phyloP scores from a whole-genome alignment of 2,329 filamentous ascomycete species.

The Peltaster fructicola region DNA sequence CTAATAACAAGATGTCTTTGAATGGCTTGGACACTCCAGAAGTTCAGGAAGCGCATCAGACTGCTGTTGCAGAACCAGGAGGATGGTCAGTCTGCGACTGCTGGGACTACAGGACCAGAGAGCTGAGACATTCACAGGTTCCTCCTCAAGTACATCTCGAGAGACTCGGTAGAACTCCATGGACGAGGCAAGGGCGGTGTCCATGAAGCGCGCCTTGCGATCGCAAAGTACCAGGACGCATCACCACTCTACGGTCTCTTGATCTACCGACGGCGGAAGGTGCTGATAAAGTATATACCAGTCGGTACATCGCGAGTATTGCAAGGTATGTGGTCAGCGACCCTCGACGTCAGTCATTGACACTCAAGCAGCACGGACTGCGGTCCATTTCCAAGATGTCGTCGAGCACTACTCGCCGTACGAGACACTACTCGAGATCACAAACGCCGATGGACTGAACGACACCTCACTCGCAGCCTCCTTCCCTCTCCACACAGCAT shows the following conservation, averaged over 20 bases:
- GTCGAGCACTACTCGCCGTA: slow-evolving; percentile 60
- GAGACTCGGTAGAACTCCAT: slow-evolving; percentile 73
- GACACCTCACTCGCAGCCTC: slow-evolving; percentile 77
- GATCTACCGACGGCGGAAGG: slow-evolving; percentile 73
- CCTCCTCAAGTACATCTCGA: slow-evolving; percentile 72
- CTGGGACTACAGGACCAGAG: background rate
- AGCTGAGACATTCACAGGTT: slow-evolving; percentile 46
- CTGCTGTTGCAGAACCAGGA: slow-evolving; percentile 63
- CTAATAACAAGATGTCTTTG: slow-evolving; percentile 84
- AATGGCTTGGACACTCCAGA: slow-evolving; percentile 76
- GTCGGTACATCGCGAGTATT: slow-evolving; percentile 79
- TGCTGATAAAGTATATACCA: slow-evolving; percentile 82
- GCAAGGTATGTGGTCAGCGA: slow-evolving; percentile 48
- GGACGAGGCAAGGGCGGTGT: slow-evolving; percentile 65
- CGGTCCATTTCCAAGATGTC: slow-evolving; percentile 48
- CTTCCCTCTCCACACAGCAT: slow-evolving; percentile 76
- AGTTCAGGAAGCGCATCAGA: slow-evolving; percentile 71
- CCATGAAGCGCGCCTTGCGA: slow-evolving; percentile 60
- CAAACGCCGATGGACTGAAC: slow-evolving; percentile 58
- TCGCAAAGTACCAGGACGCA: slow-evolving; percentile 62
- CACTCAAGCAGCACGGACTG: slow-evolving; percentile 50
- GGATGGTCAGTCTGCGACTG: slow-evolving; percentile 59
- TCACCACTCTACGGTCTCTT: slow-evolving; percentile 87
- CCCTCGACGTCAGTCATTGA: background rate
- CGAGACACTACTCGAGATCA: slow-evolving; percentile 67